Percentiles rank a stretch among this genome's conserved stretches.
Conservation (phyloP, 75 land plant species). For the Larix kaempferi region DNA sequence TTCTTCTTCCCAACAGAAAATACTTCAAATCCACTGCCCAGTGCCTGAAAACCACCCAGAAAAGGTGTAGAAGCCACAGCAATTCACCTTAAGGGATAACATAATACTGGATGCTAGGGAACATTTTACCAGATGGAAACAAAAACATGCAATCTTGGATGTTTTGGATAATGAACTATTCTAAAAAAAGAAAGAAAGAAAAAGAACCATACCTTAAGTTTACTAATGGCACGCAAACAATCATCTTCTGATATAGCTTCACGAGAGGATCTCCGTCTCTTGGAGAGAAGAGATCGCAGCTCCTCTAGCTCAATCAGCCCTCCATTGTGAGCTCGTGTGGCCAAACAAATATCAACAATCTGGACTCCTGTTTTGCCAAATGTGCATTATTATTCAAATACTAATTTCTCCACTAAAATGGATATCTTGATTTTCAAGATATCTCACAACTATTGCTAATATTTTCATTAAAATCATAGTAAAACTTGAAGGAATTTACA, state of each 20-base stretch:
- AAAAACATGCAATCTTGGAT: constrained; percentile 6
- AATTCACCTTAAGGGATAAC: not conserved
- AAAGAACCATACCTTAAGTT: constrained; percentile 65
- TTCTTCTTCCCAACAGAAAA: constrained; percentile 77
- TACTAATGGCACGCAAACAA: constrained; percentile 86
- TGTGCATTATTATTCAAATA: not conserved
- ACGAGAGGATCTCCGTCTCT: constrained; percentile 65
- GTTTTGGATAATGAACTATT: not conserved
- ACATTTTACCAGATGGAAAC: not conserved
- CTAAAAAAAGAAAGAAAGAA: not conserved
- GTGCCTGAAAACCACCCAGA: constrained; percentile 27
- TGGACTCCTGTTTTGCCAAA: constrained; percentile 68
- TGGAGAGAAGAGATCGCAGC: constrained; percentile 61
- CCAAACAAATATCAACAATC: constrained; percentile 95
- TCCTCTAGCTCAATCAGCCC: constrained; percentile 87
- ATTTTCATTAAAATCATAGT: not conserved
- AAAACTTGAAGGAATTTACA: not conserved
- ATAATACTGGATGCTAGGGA: not conserved
- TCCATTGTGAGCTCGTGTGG: constrained; percentile 85
- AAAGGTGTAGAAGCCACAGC: not conserved
- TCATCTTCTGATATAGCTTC: constrained; percentile 91
- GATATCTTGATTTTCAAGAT: not conserved
- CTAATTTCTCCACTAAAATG: not conserved
- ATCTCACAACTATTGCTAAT: not conserved
- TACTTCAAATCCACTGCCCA: constrained; percentile 95